These are phyloP conservation scores for Xeromyces bisporus DNA, from an alignment of 495 filamentous ascomycete genomes.

Conservation along the genomic window DNA sequence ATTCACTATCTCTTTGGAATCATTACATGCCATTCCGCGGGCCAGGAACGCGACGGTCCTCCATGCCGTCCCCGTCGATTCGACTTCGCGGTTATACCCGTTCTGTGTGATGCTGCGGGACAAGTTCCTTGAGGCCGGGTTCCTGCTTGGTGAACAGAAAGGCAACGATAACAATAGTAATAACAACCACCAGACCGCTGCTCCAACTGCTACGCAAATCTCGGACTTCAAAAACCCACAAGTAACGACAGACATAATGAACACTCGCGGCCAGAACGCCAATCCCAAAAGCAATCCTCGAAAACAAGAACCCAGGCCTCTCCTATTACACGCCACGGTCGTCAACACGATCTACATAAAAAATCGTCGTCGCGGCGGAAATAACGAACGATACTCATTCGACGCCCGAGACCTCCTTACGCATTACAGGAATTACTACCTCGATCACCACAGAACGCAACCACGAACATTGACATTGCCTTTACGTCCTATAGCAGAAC, in stretches of 20 bases:
- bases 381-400: conserved; percentile 16
- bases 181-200: not conserved
- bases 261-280: too few species aligned
- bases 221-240: not conserved
- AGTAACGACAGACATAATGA: too few species aligned
- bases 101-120: conserved; percentile 48
- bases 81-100: conserved; percentile 32
- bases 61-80: conserved; percentile 40
- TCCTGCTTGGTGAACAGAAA: conserved; percentile 37
- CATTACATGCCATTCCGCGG: conserved; percentile 17
- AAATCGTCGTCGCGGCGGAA: conserved; percentile 18
- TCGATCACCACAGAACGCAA: conserved; percentile 12
- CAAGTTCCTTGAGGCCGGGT: conserved; percentile 42
- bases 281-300: conserved; percentile 1
- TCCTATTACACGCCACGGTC: conserved; percentile 72
- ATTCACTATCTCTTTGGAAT: conserved; percentile 22
- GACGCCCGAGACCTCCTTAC: conserved; percentile 21
- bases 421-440: conserved; percentile 18
- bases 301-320: conserved; percentile 28
- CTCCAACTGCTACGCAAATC: not conserved
- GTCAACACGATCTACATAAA: conserved; percentile 71
- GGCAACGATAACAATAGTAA: conserved; percentile 4
- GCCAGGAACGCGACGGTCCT: conserved; percentile 31
- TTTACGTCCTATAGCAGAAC: not conserved
- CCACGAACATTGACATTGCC: conserved; percentile 3